These are phyloP conservation scores for Aspergillus hancockii DNA, from an alignment of 495 filamentous ascomycete genomes.

Conservation along the genomic window DNA sequence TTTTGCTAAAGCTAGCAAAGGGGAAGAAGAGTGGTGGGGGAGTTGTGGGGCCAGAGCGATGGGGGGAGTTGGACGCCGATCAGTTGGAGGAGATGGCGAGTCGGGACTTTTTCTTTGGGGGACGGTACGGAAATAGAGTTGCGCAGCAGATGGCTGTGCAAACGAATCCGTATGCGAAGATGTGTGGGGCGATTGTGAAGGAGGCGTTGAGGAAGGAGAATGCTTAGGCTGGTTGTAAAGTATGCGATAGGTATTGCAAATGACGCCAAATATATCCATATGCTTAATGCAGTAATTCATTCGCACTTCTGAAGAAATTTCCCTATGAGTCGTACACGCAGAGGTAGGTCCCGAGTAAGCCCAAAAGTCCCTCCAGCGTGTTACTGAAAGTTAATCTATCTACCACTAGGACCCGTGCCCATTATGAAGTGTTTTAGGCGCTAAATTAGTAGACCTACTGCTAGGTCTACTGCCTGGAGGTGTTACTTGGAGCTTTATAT, in stretches of 20 bases:
- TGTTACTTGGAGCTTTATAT: neutral
- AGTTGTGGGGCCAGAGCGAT: conserved; percentile 31
- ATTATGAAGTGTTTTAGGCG: no score
- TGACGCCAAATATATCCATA: no score
- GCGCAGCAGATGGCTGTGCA: conserved; percentile 74
- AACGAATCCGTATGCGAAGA: conserved; percentile 85
- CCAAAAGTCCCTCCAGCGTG: no score
- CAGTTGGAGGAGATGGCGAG: conserved; percentile 73
- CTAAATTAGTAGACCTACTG: no score
- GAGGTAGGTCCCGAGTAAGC: no score
- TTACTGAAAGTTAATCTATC: no score
- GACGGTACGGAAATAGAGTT: conserved; percentile 75
- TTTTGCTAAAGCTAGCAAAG: conserved; percentile 67
- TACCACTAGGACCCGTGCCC: no score
- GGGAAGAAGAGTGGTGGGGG: conserved; percentile 23
- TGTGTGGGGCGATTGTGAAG: conserved; percentile 84
- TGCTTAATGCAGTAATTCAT: no score
- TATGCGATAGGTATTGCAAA: no score
- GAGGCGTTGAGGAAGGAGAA: conserved; percentile 74
- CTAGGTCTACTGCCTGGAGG: neutral
- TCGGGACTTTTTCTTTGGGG: conserved; percentile 72
- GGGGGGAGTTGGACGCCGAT: conserved; percentile 43
- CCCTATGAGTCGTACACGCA: no score
- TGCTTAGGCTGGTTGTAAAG: no score
- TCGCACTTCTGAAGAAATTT: no score